These are phyloP conservation scores for Epichloe scottii DNA, from an alignment of 2,329 filamentous ascomycete genomes.

Conservation along the genomic window DNA sequence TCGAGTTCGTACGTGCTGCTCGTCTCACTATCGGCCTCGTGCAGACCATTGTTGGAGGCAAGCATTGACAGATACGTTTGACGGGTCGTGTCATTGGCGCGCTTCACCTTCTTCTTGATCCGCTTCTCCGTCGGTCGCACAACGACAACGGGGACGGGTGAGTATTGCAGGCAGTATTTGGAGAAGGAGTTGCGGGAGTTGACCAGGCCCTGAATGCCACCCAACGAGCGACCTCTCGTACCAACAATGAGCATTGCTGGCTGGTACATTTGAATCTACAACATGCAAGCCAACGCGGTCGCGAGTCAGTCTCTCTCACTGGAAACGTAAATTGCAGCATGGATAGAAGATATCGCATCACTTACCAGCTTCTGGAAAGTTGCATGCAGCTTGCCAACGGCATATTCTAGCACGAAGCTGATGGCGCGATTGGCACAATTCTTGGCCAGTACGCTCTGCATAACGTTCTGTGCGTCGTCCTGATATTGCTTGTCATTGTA, in stretches of 20 bases:
- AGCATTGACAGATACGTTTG: slow-evolving; percentile 70
- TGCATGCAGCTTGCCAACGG: slow-evolving; percentile 77
- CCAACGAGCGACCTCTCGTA: slow-evolving; percentile 71
- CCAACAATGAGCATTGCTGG: slow-evolving; percentile 86
- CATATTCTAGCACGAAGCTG: slow-evolving; percentile 74
- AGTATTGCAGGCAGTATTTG: slow-evolving; percentile 90
- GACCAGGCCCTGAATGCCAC: slow-evolving; percentile 74
- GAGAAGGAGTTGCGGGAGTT: slow-evolving; percentile 72
- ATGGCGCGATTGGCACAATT: slow-evolving; percentile 72
- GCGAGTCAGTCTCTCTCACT: slow-evolving; percentile 6
- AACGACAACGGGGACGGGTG: slow-evolving; percentile 84
- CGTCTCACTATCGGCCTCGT: slow-evolving; percentile 44
- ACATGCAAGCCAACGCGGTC: not conserved
- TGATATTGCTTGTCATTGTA: slow-evolving; percentile 60
- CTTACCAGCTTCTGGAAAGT: slow-evolving; percentile 83
- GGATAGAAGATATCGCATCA: slow-evolving; percentile 6
- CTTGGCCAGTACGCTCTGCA: slow-evolving; percentile 66
- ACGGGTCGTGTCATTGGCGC: slow-evolving; percentile 61
- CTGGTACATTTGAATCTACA: slow-evolving; percentile 79
- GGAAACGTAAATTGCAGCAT: not conserved
- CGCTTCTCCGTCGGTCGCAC: slow-evolving; percentile 80
- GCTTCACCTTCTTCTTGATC: slow-evolving; percentile 80
- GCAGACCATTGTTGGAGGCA: slow-evolving; percentile 44
- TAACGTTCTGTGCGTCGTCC: slow-evolving; percentile 59
- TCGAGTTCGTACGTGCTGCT: slow-evolving; percentile 43